These are phyloP conservation scores for Microsporum canis DNA, from an alignment of 2,329 filamentous ascomycete genomes.

Conservation along the genomic window DNA sequence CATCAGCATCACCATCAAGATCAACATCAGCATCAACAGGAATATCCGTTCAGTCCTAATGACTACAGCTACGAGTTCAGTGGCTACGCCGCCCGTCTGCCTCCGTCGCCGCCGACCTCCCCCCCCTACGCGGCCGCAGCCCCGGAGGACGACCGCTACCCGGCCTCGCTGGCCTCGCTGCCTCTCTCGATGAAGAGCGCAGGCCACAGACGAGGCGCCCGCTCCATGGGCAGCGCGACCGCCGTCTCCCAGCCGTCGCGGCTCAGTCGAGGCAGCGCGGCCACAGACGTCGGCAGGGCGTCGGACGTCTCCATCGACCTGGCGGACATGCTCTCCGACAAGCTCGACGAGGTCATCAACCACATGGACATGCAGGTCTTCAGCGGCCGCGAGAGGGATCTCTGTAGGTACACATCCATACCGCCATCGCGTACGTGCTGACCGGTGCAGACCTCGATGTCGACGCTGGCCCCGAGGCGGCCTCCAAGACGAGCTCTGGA, in stretches of 20 bases:
- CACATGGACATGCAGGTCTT: constrained; percentile 56
- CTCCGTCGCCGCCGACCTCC: constrained; percentile 4
- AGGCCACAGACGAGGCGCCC: neutral
- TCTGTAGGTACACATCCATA: constrained; percentile 14
- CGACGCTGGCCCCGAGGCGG: neutral
- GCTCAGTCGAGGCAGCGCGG: neutral
- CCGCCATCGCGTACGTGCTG: neutral
- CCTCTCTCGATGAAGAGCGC: neutral
- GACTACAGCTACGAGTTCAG: constrained; percentile 3
- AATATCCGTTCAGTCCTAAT: constrained; percentile 3
- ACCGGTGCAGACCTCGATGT: constrained; percentile 6
- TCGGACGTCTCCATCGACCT: constrained; percentile 16
- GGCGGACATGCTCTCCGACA: constrained; percentile 50
- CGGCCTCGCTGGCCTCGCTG: neutral
- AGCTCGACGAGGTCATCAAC: constrained; percentile 58
- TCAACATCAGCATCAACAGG: neutral
- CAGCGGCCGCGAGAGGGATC: constrained; percentile 33
- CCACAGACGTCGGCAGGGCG: constrained; percentile 27
- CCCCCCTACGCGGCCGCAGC: neutral
- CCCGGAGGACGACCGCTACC: neutral
- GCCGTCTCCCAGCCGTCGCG: neutral
- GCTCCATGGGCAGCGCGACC: neutral
- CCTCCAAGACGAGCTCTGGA: neutral
- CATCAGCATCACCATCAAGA: neutral
- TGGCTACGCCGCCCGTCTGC: neutral